phyloP scores from a whole-genome alignment of 192 early-diverging fungal genomes.

The Dissophora globulifera region DNA sequence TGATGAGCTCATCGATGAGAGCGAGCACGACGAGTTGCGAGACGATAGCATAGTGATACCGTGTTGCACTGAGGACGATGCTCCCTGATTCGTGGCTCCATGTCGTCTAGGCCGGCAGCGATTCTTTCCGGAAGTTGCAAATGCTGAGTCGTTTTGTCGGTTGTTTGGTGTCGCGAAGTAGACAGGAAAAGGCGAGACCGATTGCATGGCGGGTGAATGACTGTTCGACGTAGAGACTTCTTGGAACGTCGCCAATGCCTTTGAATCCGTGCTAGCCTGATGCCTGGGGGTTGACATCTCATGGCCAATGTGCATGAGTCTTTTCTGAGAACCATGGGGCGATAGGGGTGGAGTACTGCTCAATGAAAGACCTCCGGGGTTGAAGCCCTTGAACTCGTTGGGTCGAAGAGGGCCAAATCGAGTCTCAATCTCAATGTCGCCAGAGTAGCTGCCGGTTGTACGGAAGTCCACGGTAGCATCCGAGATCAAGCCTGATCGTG shows the following conservation, averaged over 20 bases:
- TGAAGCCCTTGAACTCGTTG: constrained; percentile 21
- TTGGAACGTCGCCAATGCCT: neutral
- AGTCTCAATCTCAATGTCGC: constrained; percentile 33
- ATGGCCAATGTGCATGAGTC: neutral
- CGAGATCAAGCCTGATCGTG: constrained; percentile 16
- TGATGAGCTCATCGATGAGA: constrained; percentile 11
- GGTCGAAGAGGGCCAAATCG: constrained; percentile 21
- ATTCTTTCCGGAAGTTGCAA: neutral
- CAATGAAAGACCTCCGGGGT: constrained; percentile 33
- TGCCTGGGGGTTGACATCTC: neutral
- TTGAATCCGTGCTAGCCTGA: neutral
- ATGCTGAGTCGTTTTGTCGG: neutral
- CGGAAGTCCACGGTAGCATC: constrained; percentile 14
- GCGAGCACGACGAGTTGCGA: constrained; percentile 12
- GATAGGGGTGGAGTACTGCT: neutral
- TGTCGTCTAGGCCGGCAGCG: constrained; percentile 1
- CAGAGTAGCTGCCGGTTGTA: neutral
- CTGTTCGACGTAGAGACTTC: neutral
- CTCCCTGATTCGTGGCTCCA: neutral
- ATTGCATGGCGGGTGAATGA: constrained; percentile 27
- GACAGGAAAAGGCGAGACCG: constrained; percentile 30
- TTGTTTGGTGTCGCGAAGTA: constrained; percentile 4
- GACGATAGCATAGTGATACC: neutral
- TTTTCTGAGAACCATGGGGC: neutral
- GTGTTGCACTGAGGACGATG: neutral